Evolutionary conservation across 257 asterid genomes (phyloP), one percentile per base, ranked within the genome.

Genomic region (Ehretia macrophylla): DNA sequence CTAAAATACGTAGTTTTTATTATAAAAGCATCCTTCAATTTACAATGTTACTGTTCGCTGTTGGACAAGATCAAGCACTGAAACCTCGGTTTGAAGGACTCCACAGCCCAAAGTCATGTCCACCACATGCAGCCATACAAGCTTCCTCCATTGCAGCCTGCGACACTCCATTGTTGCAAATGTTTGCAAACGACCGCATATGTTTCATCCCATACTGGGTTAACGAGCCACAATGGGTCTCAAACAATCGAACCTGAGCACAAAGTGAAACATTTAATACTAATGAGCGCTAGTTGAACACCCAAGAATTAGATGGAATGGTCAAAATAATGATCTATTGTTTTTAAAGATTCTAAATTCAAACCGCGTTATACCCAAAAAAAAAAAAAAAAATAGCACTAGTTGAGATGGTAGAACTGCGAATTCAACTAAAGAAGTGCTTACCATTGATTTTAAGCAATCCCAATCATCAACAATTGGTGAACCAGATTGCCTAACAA

Each of bases 401-500:
- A n/a, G n/a, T n/a, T n/a, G n/a, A 27, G 6, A 27, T 27, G 6
- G 6, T 6, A 27, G 35, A 27, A 27, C 35, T 27, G 35, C 35
- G n/a, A n/a, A n/a, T n/a, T n/a, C n/a, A 27, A 27, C 35, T n/a
- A n/a, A 27, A 27, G 35, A 27, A 3, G 8, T 23, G 20, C 72
- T 60, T 38, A 89, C 98, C 88, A 66, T 77, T 51, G 95, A 79
- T 69, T 92, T 92, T 51, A 92, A 69, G 63, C 97, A 88, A 13
- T 81, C 87, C 97, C 97, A 92, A 56, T 92, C 97, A 56, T 92
- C 96, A 0, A 75, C 95, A 1, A 92, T 72, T 22, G 99, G 95
- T 39, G 64, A 60, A 5, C 94, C 87, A 0, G 10, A 68, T 5
- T 40, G 69, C 49, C 97, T 71, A n/a, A 67, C 67, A 4, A 74